These are phyloP conservation scores for Gardenia jasminoides DNA, from an alignment of 257 asterid genomes.

Conservation along the genomic window DNA sequence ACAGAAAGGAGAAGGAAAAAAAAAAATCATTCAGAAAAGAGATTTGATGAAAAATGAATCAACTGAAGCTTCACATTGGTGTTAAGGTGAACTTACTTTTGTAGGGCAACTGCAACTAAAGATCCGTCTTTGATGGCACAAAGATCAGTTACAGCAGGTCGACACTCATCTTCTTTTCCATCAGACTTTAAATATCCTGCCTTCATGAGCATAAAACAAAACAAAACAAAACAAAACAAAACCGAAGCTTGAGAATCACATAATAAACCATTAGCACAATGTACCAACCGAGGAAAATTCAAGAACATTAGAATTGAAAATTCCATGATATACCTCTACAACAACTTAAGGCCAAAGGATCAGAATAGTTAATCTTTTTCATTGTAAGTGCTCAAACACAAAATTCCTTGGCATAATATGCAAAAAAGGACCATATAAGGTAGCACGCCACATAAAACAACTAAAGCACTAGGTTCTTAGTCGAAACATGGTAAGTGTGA, in stretches of 20 bases:
- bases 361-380: not conserved
- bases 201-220: constrained; percentile 39
- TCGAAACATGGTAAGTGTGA: not conserved
- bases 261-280: not conserved
- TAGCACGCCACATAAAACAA: not conserved
- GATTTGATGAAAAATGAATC: not conserved
- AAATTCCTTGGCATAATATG: not conserved
- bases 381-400: not conserved
- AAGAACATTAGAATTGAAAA: not conserved
- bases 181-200: constrained; percentile 51
- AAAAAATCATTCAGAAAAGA: not conserved
- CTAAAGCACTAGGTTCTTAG: not conserved
- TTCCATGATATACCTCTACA: not conserved
- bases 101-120: constrained; percentile 68
- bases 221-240: constrained; percentile 15
- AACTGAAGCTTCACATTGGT: not conserved
- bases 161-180: constrained; percentile 43
- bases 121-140: constrained; percentile 64
- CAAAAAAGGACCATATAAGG: not conserved
- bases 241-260: constrained; percentile 1
- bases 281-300: not conserved
- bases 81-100: constrained; percentile 46
- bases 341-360: not conserved
- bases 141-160: constrained; percentile 70
- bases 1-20: constrained; percentile 5